Percentiles rank a stretch among this genome's conserved stretches.
These are phyloP conservation scores for Heterobasidion irregulare DNA, from an alignment of 1,284 basidiomycete species.

Conservation along the genomic window DNA sequence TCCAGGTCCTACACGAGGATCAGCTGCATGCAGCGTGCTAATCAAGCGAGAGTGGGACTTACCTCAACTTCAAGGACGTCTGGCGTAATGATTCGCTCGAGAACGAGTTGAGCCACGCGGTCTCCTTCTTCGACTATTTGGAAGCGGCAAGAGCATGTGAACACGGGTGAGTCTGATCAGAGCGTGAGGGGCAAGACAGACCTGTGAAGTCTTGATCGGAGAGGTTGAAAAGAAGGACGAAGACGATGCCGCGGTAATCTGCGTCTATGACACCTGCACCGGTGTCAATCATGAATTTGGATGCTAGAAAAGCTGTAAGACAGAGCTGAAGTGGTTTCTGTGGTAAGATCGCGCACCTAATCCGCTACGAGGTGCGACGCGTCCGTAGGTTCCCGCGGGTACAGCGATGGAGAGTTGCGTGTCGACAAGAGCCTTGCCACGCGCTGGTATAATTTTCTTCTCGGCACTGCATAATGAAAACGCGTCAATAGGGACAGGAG, in stretches of 20 bases:
- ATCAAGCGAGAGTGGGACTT: constrained; percentile 18
- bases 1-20: constrained; percentile 56
- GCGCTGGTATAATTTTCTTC: constrained; percentile 70
- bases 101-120: constrained; percentile 88
- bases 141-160: background rate
- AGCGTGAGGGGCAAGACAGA: constrained; percentile 22
- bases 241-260: constrained; percentile 90
- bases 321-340: background rate
- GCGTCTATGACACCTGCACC: constrained; percentile 96
- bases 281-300: constrained; percentile 95
- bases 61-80: constrained; percentile 83
- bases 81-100: constrained; percentile 87
- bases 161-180: background rate
- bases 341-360: constrained; percentile 55
- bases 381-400: constrained; percentile 89
- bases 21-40: constrained; percentile 7
- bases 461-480: constrained; percentile 50
- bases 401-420: constrained; percentile 92
- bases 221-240: constrained; percentile 93
- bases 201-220: constrained; percentile 85
- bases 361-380: constrained; percentile 91
- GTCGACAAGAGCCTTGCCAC: constrained; percentile 83
- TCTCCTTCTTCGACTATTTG: constrained; percentile 85
- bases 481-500: constrained; percentile 5
- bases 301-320: constrained; percentile 42